These are phyloP conservation scores for Postia placenta DNA, from an alignment of 768 basidiomycete genomes.

Conservation along the genomic window DNA sequence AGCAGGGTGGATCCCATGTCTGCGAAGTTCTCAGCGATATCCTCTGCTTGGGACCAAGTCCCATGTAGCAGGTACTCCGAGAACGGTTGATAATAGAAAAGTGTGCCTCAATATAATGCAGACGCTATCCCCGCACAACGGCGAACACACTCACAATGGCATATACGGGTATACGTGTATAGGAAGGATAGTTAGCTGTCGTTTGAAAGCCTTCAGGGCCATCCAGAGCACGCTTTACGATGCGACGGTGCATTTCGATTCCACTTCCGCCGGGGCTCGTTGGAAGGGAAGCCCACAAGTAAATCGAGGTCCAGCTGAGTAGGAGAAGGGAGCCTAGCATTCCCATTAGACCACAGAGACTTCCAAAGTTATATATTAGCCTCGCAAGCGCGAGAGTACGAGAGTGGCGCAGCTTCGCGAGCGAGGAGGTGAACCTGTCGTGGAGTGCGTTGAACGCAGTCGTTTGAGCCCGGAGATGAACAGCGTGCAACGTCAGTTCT, in stretches of 20 bases:
- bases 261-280: neutral
- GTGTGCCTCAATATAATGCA: too few species aligned
- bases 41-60: too few species aligned
- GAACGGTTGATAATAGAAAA: too few species aligned
- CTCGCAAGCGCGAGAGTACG: conserved; percentile 14
- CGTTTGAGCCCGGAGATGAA: conserved; percentile 36
- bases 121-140: neutral
- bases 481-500: conserved; percentile 7
- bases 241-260: neutral
- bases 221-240: neutral
- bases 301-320: conserved; percentile 29
- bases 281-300: neutral
- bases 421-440: conserved; percentile 31
- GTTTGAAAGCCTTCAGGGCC: neutral
- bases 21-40: too few species aligned
- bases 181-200: too few species aligned
- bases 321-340: conserved; percentile 38
- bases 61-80: too few species aligned
- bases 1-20: too few species aligned
- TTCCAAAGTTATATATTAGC: conserved; percentile 43
- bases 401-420: conserved; percentile 28
- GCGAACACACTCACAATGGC: conserved; percentile 25
- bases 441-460: conserved; percentile 44
- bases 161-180: conserved; percentile 10
- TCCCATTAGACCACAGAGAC: conserved; percentile 37